A percentile compares a stretch with the other conserved stretches of the same genome.
These are phyloP conservation scores for Globisporangium irregulare DNA, from an alignment of 352 stramenopile species.

Conservation along the genomic window DNA sequence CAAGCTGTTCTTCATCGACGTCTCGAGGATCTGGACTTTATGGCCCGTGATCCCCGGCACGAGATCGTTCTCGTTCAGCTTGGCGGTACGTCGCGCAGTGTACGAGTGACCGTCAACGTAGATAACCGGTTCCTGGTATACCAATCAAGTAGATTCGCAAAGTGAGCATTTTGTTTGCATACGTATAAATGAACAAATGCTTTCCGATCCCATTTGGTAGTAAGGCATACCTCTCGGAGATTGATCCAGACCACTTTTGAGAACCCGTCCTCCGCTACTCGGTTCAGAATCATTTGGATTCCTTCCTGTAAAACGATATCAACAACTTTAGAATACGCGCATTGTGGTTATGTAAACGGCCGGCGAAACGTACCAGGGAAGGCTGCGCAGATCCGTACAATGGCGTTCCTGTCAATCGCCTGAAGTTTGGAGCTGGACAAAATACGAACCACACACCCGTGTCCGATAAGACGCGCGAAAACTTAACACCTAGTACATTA, in stretches of 20 bases:
- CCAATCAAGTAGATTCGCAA: not conserved
- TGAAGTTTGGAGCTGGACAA: conserved; percentile 70
- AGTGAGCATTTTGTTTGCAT: not conserved
- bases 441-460: not conserved
- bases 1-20: conserved; percentile 75
- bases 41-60: conserved; percentile 80
- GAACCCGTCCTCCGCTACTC: conserved; percentile 67
- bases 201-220: not conserved
- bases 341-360: not conserved
- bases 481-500: not conserved
- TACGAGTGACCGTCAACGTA: conserved; percentile 76
- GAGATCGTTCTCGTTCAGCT: conserved; percentile 82
- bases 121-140: conserved; percentile 64
- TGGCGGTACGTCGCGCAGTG: conserved; percentile 67
- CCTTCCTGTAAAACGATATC: conserved; percentile 40
- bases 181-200: not conserved
- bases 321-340: not conserved
- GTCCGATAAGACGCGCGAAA: not conserved
- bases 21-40: conserved; percentile 78
- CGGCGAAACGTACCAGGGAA: conserved; percentile 42
- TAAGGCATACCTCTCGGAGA: conserved; percentile 53
- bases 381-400: conserved; percentile 77
- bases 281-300: conserved; percentile 68
- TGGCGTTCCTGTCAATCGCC: conserved; percentile 58
- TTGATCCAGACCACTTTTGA: conserved; percentile 84